Base-by-base conservation (phyloP, 148 eudicot genomes). In the Oxyria digyna region DNA sequence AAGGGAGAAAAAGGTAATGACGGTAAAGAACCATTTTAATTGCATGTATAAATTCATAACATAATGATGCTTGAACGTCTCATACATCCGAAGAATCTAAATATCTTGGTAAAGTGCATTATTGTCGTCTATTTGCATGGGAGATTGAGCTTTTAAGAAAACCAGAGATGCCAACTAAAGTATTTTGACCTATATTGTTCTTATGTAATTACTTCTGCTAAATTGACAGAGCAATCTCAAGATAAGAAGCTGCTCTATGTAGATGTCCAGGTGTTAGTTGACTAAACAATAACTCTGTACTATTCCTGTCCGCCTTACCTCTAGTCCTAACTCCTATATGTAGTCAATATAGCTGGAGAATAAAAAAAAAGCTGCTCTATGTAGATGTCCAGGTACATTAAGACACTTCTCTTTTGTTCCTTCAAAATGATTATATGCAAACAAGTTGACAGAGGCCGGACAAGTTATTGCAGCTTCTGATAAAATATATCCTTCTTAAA, bases 1-100 rank as follows among this genome's bases (percentile, higher is more conserved):
- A 85, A 73, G 45, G 63, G 17, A 70, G 14, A 29, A 74, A 67
- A 68, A 4, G 12, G 3, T 52, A 23, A 50, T 20, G 57, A 50
- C 0, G 8, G 31, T 52, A 52, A 23, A 52, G 14, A 9, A 10
- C 15, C 29, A 3, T 7, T 23, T 8, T 52, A 52, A 21, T 52
- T 52, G 29, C 62, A 52, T 1, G 31, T 8, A 23, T 24, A 24
- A 1, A 52, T 52, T 9, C 62, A 52, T 31, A 24, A n/a, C 9
- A 23, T 23, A 52, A 24, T 52, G 62, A 2, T 52, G 55, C 4
- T 52, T 52, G 5, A 6, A 52, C 27, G 11, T 52, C 62, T 52
- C 27, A 52, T 52, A 24, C 27, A 24, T 52, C 29, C 7, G 62
- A 52, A 52, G 29, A 23, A 24, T 52, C 31, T 52, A 5, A 11